phyloP scores from a whole-genome alignment of 208 protist species.

The Zelonia costaricensis region DNA sequence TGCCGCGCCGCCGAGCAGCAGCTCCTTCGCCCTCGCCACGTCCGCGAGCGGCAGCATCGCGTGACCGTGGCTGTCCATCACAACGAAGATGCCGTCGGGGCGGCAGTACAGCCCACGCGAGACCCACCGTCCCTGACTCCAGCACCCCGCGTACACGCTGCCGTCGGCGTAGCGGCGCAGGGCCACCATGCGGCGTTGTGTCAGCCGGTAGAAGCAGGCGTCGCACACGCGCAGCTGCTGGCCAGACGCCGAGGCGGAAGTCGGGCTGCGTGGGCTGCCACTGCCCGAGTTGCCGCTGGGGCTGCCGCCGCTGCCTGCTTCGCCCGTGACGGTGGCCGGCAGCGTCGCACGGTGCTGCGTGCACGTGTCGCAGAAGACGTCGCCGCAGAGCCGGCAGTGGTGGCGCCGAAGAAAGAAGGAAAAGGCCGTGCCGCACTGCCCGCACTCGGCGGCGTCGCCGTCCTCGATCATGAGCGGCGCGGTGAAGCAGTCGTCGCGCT shows the following conservation, averaged over 20 bases:
- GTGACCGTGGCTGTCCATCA: conserved; percentile 59
- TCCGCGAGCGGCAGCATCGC: conserved; percentile 32
- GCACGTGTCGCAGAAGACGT: conserved; percentile 92
- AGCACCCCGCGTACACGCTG: conserved; percentile 82
- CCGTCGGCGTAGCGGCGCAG: conserved; percentile 60
- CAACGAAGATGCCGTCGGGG: conserved; percentile 65
- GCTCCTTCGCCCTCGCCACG: not conserved
- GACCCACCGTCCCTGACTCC: conserved; percentile 72
- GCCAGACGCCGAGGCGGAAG: not conserved
- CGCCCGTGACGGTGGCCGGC: conserved; percentile 58
- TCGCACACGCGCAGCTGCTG: conserved; percentile 73
- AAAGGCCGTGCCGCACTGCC: conserved; percentile 77
- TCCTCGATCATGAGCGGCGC: conserved; percentile 77
- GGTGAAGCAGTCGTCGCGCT: conserved; percentile 86
- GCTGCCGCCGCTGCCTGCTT: conserved; percentile 15
- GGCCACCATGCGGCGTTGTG: conserved; percentile 70
- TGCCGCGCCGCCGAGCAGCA: not conserved
- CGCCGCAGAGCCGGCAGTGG: conserved; percentile 94
- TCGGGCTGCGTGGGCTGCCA: too few relatives aligned
- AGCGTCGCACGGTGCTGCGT: conserved; percentile 62
- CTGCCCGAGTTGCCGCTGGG: conserved; percentile 12
- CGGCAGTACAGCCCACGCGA: conserved; percentile 77
- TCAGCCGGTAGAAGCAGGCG: conserved; percentile 62
- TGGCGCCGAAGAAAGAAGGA: conserved; percentile 83
- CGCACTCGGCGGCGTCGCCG: conserved; percentile 53